phyloP scores from a whole-genome alignment of 352 stramenopile species.

The Phytophthora nicotianae region DNA sequence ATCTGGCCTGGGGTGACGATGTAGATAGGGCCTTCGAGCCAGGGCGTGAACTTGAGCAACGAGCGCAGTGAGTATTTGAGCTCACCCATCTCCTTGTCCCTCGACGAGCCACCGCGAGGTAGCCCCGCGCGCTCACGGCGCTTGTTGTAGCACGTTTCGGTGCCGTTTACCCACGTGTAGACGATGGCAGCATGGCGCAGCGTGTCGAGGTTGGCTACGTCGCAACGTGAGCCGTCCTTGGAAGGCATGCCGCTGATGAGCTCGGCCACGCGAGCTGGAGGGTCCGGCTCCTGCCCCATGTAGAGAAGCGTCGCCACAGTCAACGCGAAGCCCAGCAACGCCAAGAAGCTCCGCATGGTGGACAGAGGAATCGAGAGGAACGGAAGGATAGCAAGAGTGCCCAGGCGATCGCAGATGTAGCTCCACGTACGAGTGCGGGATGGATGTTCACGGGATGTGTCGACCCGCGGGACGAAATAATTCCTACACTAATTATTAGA shows the following conservation, averaged over 20 bases:
- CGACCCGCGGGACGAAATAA: conserved; percentile 12
- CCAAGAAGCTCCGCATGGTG: conserved; percentile 54
- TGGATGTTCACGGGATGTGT: conserved; percentile 13
- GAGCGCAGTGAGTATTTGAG: conserved; percentile 88
- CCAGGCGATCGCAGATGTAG: conserved; percentile 14
- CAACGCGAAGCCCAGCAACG: conserved; percentile 52
- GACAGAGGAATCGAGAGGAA: neutral
- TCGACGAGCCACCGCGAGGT: conserved; percentile 60
- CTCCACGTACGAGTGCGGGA: conserved; percentile 12
- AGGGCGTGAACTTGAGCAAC: conserved; percentile 79
- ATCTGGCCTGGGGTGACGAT: conserved; percentile 86
- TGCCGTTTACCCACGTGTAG: conserved; percentile 90
- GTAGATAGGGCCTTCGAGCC: conserved; percentile 82
- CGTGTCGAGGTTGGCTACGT: conserved; percentile 70
- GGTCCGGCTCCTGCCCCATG: conserved; percentile 50
- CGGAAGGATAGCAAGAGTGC: conserved; percentile 7
- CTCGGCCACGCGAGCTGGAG: conserved; percentile 53
- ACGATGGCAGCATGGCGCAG: conserved; percentile 74
- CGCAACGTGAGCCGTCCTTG: conserved; percentile 46
- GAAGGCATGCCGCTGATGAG: conserved; percentile 42
- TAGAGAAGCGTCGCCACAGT: conserved; percentile 56
- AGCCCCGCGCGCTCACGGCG: conserved; percentile 57
- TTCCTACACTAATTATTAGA: conserved; percentile 13
- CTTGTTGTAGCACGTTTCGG: conserved; percentile 78
- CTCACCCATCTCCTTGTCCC: conserved; percentile 87